Evolutionary conservation across 1,284 basidiomycete genomes (phyloP).

Genomic region (Naganishia albida): DNA sequence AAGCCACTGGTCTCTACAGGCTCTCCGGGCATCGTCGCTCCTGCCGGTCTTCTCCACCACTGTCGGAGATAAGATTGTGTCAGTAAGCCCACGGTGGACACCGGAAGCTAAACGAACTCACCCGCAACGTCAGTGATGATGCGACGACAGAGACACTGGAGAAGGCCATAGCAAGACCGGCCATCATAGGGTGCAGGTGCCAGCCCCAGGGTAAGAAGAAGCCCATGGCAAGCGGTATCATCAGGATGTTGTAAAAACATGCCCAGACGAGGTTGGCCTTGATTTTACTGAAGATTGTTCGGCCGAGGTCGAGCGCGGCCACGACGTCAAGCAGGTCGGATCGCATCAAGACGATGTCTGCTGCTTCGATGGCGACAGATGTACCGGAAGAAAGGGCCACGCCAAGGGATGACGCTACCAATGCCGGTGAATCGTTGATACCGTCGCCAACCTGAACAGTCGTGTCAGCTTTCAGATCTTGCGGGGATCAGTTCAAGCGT

Average conservation of each 20-base stretch:
- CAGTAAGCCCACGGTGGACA: slow-evolving; percentile 8
- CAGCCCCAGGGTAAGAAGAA: slow-evolving; percentile 87
- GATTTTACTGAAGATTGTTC: slow-evolving; percentile 87
- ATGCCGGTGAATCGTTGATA: slow-evolving; percentile 96
- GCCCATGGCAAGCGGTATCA: slow-evolving; percentile 99
- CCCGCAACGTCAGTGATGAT: slow-evolving; percentile 78
- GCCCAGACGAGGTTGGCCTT: slow-evolving; percentile 83
- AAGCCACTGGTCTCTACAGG: slow-evolving; percentile 48
- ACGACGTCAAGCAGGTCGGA: slow-evolving; percentile 95
- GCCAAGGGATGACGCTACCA: slow-evolving; percentile 91
- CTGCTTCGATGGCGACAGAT: slow-evolving; percentile 95
- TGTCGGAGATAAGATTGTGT: slow-evolving; percentile 24
- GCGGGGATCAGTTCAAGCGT: slow-evolving; percentile 40
- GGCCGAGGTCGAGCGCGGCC: slow-evolving; percentile 87
- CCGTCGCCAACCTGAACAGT: slow-evolving; percentile 85
- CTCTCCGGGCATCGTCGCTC: slow-evolving; percentile 69
- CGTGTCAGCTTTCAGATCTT: slow-evolving; percentile 12
- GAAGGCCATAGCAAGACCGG: slow-evolving; percentile 96
- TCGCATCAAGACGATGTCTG: slow-evolving; percentile 96
- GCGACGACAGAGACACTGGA: slow-evolving; percentile 94
- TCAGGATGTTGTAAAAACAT: slow-evolving; percentile 86
- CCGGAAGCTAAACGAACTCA: slow-evolving; percentile 36
- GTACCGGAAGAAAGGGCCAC: slow-evolving; percentile 95
- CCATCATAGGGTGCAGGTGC: slow-evolving; percentile 97
- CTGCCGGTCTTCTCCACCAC: slow-evolving; percentile 75